These are phyloP conservation scores for Paecilomyces fulvus DNA, from an alignment of 2,329 filamentous ascomycete genomes.

Conservation along the genomic window DNA sequence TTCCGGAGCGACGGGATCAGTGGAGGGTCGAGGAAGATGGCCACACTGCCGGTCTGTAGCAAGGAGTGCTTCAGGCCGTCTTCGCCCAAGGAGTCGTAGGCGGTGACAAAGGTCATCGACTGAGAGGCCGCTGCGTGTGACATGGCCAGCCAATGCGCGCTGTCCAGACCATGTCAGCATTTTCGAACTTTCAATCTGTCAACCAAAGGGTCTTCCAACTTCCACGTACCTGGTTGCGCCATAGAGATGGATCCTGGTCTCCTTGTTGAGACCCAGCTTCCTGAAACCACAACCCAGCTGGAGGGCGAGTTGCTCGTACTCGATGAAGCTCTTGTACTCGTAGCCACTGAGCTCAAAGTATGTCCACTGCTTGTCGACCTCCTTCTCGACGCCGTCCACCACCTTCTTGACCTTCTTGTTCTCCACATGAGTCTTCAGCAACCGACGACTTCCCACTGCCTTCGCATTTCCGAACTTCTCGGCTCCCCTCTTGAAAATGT, in stretches of 20 bases:
- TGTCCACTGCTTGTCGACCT: slow-evolving; percentile 86
- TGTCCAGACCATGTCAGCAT: slow-evolving; percentile 25
- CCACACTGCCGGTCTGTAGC: slow-evolving; percentile 66
- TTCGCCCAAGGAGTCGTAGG: slow-evolving; percentile 85
- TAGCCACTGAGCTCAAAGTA: slow-evolving; percentile 78
- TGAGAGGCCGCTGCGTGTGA: slow-evolving; percentile 74
- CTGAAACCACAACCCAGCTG: slow-evolving; percentile 65
- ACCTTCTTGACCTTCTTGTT: slow-evolving; percentile 85
- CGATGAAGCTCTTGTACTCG: slow-evolving; percentile 66
- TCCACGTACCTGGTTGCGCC: slow-evolving; percentile 63
- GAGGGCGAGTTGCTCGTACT: slow-evolving; percentile 64
- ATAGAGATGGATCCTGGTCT: slow-evolving; percentile 70
- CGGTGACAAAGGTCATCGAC: slow-evolving; percentile 84
- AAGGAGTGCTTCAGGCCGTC: slow-evolving; percentile 80
- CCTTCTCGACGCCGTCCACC: slow-evolving; percentile 66
- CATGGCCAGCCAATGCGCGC: slow-evolving; percentile 73
- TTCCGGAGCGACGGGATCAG: slow-evolving; percentile 55
- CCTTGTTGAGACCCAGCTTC: slow-evolving; percentile 60
- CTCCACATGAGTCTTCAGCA: slow-evolving; percentile 72
- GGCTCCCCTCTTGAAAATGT: slow-evolving; percentile 65
- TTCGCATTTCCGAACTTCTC: slow-evolving; percentile 53
- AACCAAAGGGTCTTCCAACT: neutral
- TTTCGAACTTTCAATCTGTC: neutral
- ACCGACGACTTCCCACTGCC: slow-evolving; percentile 61
- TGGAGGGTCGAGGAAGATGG: slow-evolving; percentile 81